phyloP scores from a whole-genome alignment of 139 green algal species.

The Tetraselmis striata region DNA sequence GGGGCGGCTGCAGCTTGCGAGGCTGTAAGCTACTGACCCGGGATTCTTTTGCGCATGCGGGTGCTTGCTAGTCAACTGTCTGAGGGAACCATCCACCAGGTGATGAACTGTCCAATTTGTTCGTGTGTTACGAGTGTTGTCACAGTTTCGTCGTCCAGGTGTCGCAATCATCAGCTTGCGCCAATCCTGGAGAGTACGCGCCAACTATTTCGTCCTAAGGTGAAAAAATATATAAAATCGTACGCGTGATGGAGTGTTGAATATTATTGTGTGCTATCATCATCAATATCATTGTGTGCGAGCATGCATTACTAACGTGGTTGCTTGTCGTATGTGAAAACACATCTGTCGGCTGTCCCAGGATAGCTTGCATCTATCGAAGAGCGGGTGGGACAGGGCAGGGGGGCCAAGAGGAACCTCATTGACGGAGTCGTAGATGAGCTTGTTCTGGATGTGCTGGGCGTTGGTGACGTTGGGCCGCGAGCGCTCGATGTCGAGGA shows the following conservation, averaged over 20 bases:
- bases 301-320: background rate
- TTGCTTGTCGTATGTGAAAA: background rate
- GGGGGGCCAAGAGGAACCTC: background rate
- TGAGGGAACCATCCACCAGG: too few species aligned
- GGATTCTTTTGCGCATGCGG: background rate
- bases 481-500: background rate
- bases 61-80: background rate
- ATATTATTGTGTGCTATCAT: too few species aligned
- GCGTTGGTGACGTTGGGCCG: background rate
- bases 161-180: too few species aligned
- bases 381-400: too few species aligned
- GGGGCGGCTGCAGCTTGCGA: too few species aligned
- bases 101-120: too few species aligned
- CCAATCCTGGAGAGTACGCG: too few species aligned
- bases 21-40: background rate
- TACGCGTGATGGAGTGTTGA: too few species aligned
- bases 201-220: too few species aligned
- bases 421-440: background rate
- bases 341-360: background rate
- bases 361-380: background rate
- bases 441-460: background rate
- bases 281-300: background rate
- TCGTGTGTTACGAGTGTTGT: too few species aligned
- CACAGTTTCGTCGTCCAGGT: too few species aligned
- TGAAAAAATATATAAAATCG: constrained; percentile 1